Conservation (phyloP, 2,329 filamentous ascomycete genomes). For the Taxawa tesnikishii region DNA sequence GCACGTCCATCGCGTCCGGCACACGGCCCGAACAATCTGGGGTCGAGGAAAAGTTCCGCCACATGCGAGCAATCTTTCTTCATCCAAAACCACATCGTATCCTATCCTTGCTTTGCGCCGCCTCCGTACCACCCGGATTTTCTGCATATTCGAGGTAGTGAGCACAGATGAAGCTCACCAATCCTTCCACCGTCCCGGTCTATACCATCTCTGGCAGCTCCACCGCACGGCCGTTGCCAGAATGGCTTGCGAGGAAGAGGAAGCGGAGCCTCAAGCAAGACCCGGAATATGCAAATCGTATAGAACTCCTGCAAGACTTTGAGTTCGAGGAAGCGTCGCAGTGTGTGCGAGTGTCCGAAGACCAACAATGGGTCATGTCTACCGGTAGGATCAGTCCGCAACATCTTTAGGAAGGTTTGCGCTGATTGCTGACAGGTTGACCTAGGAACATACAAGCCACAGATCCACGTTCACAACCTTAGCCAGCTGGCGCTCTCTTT, state of each 20-base stretch:
- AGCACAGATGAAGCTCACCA: constrained; percentile 72
- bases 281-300: constrained; percentile 80
- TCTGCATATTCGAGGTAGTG: too few species aligned
- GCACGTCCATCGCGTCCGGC: too few species aligned
- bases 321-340: constrained; percentile 93
- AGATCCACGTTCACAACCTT: constrained; percentile 93
- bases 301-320: constrained; percentile 94
- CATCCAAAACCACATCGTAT: too few species aligned
- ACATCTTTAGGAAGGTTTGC: too few species aligned
- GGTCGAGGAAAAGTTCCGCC: too few species aligned
- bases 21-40: too few species aligned
- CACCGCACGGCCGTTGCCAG: constrained; percentile 75
- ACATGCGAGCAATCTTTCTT: too few species aligned
- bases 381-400: constrained; percentile 70
- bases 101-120: too few species aligned
- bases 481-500: constrained; percentile 90
- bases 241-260: constrained; percentile 84
- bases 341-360: constrained; percentile 81
- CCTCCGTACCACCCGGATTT: too few species aligned
- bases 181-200: constrained; percentile 71
- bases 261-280: constrained; percentile 90
- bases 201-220: constrained; percentile 92
- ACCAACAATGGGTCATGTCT: constrained; percentile 96
- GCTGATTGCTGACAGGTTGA: too few species aligned
- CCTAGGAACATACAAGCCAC: constrained; percentile 57